phyloP scores from a whole-genome alignment of 1,284 basidiomycete genomes.

The Ustilago nuda region DNA sequence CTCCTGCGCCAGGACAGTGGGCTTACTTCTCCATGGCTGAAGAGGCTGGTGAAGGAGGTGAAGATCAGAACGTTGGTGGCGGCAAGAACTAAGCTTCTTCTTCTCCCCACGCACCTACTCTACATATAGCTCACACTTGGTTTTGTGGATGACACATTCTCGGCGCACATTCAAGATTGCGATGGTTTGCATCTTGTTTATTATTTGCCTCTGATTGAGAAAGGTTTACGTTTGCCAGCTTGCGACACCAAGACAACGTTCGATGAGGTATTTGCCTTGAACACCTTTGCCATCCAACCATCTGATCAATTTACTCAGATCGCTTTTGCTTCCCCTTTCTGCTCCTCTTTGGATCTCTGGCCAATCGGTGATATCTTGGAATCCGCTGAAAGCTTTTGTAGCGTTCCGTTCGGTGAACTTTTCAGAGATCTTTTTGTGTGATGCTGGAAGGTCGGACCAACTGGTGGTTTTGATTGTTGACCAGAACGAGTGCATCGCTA shows the following conservation, averaged over 20 bases:
- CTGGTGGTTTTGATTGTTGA: slow-evolving; percentile 37
- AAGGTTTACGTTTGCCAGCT: slow-evolving; percentile 17
- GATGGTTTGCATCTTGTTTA: background rate
- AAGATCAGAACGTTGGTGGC: slow-evolving; percentile 43
- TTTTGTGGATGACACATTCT: slow-evolving; percentile 4
- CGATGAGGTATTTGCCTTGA: slow-evolving; percentile 22
- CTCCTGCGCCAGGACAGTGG: slow-evolving; percentile 85
- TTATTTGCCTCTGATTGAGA: background rate
- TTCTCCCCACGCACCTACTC: background rate
- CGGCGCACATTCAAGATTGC: background rate
- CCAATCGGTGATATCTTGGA: slow-evolving; percentile 50
- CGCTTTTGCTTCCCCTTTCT: slow-evolving; percentile 37
- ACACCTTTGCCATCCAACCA: slow-evolving; percentile 43
- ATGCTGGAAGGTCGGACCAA: slow-evolving; percentile 56
- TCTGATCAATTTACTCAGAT: slow-evolving; percentile 35
- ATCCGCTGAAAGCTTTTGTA: slow-evolving; percentile 13
- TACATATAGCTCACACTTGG: background rate
- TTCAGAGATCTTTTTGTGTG: slow-evolving; percentile 60
- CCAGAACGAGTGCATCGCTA: slow-evolving; percentile 47
- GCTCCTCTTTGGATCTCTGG: slow-evolving; percentile 35
- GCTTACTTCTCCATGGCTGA: slow-evolving; percentile 75
- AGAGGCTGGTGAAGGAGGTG: slow-evolving; percentile 63
- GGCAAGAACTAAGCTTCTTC: slow-evolving; percentile 24
- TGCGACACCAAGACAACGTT: slow-evolving; percentile 33
- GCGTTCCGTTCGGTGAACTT: slow-evolving; percentile 22